Evolutionary conservation across 2,329 filamentous ascomycete species (phyloP), one percentile per base, ranked within the genome.

Genomic region (Mycocentrospora acerina): DNA sequence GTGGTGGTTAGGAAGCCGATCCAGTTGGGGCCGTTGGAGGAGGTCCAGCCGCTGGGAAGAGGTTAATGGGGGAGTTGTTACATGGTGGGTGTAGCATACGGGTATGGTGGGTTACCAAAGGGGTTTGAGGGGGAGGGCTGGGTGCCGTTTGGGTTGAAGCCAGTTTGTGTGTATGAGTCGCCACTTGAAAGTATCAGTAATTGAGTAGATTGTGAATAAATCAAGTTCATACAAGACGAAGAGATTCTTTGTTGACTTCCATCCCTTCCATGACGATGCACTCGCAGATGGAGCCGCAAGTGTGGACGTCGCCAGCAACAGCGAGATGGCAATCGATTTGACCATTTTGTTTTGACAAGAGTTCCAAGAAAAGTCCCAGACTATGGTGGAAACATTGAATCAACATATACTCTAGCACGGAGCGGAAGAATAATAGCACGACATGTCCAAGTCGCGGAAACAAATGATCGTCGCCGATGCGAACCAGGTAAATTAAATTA

Each of bases 21-120:
- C 75, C 77, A 80, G 53, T 79, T 79, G 1, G 75, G 77, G 0
- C 77, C 78, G 44, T 72, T 74, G 41, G 44, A 35, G 18, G 60
- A 60, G 25, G 61, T 67, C 45, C 51, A 66, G 29, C 63, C 64
- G 6, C 53, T 57, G 24, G 1, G n/a, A n/a, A 17, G 13, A 13
- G 12, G 28, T 57, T 29, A 51, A 40, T 31, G 14, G 5, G 8
- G 28, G 9, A 1, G 29, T 14, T 15, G 26, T 15, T 3, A 14
- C 14, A 8, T 22, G 3, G 13, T 22, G 16, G 13, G 13, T 24
- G 16, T 10, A 8, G 12, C 53, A 42, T 54, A 62, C 55, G 74
- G 76, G 45, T 77, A 79, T 0, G 68, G 32, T 0, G 82, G 82
- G 51, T 86, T 86, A 0, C 82, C 81, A 45, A 85, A 67, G 0